Evolutionary conservation across 805 yeast species (phyloP), one percentile per base, ranked within the genome.

Genomic region (Zygoascus biomembranicola): DNA sequence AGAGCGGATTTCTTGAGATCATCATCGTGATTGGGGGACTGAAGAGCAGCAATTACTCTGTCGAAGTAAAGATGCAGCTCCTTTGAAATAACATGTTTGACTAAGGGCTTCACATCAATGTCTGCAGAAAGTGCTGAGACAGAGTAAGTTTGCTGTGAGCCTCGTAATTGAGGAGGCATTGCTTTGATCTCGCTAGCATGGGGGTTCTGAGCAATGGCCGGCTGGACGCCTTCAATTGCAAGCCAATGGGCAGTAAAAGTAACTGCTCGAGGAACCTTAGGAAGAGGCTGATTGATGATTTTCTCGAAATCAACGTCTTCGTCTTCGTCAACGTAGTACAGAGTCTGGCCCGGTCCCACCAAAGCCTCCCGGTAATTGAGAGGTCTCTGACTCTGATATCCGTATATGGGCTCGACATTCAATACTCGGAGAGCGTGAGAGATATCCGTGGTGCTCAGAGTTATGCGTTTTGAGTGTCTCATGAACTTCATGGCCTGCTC

Each of bases 221-320:
- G 99, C 66, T 94, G 99, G 8, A 94, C 96, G 54, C 99, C 99
- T 69, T 94, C 99, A 52, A 94, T 87, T 0, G 99, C 98, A 32
- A 95, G 75, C 98, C 99, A 92, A 58, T 72, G 76, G 5, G 97
- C 95, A 0, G 98, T 90, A 68, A 87, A 90, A 0, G 96, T 84
- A 2, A 95, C 84, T 56, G 85, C 83, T 55, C 98, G 78, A 4
- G 99, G 99, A 2, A 95, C 96, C 63, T 85, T 88, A 5, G 99
- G 99, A 55, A 94, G 73, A 32, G 97, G 97, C 66, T 86, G 92
- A 66, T 94, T 92, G 60, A 94, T 87, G 53, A 95, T 74, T 63
- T 87, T 87, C 66, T 95, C 99, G 64, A 94, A 87, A 66, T 94
- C 98, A 35, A 92, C 83, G 64, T 90, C 97, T 59, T 81, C 86